Conservation (phyloP, 1,139 yeast species). For the Hyphopichia burtonii region DNA sequence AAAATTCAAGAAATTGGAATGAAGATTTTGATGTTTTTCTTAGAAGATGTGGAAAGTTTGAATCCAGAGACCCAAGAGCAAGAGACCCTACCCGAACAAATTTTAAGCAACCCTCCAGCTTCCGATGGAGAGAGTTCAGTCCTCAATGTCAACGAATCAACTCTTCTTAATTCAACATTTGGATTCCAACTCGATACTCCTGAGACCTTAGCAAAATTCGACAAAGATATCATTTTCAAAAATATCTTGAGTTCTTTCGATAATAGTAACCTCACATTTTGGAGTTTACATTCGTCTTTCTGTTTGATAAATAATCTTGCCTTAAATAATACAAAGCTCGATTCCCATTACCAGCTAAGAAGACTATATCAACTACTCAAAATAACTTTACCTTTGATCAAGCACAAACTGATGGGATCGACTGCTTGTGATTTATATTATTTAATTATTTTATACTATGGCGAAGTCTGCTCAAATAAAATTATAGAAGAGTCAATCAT, state of each 20-base stretch:
- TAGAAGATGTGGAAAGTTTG: conserved; percentile 13
- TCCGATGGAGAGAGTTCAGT: neutral
- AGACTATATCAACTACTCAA: conserved; percentile 27
- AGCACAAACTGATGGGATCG: conserved; percentile 19
- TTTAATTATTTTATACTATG: conserved; percentile 12
- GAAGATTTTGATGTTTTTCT: conserved; percentile 25
- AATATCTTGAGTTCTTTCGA: conserved; percentile 23
- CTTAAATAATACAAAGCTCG: conserved; percentile 1
- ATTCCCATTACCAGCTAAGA: neutral
- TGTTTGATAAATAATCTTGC: conserved; percentile 15
- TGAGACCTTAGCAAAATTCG: conserved; percentile 5
- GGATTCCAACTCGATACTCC: conserved; percentile 3
- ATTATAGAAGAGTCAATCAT: conserved; percentile 36
- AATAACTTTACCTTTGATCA: conserved; percentile 47
- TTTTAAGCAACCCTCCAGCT: neutral
- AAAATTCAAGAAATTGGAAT: conserved; percentile 25
- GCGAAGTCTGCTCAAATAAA: conserved; percentile 11
- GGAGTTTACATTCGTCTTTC: conserved; percentile 36
- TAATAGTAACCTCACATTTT: conserved; percentile 20
- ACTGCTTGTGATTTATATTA: conserved; percentile 22
- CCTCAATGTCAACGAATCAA: conserved; percentile 7
- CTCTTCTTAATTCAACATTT: conserved; percentile 6
- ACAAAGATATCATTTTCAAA: conserved; percentile 13
- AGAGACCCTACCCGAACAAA: neutral
- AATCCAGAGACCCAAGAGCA: neutral